Evolutionary conservation across 495 filamentous ascomycete species (phyloP).

Genomic region (Penicillium fimorum): DNA sequence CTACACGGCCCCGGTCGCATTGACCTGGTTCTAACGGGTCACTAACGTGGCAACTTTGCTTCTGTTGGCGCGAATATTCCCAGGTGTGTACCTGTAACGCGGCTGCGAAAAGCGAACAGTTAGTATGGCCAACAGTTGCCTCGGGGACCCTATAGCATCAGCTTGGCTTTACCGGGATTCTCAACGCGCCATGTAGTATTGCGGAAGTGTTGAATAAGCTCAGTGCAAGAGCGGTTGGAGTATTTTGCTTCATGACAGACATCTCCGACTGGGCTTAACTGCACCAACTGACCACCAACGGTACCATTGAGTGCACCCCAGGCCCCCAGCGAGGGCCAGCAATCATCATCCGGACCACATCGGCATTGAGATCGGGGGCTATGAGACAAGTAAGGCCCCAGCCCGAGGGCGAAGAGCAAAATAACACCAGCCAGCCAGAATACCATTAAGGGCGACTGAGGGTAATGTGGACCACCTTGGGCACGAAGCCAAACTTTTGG

Average conservation of each 20-base stretch:
- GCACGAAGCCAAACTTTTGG: too few species aligned
- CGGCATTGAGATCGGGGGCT: not conserved
- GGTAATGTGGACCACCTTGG: too few species aligned
- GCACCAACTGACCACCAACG: not conserved
- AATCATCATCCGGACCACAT: not conserved
- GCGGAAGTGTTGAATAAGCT: not conserved
- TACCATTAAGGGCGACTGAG: too few species aligned
- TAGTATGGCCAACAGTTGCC: not conserved
- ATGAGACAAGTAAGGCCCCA: too few species aligned
- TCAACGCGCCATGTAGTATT: not conserved
- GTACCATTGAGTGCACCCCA: not conserved
- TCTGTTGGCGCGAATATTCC: not conserved
- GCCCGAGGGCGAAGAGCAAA: too few species aligned
- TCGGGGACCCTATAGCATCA: not conserved
- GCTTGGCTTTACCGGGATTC: not conserved
- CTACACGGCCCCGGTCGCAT: conserved; percentile 19
- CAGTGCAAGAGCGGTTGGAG: not conserved
- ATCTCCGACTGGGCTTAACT: not conserved
- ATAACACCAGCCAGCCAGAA: too few species aligned
- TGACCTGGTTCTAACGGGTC: not conserved
- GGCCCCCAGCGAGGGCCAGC: not conserved
- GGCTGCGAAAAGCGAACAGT: not conserved
- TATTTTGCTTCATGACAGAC: not conserved
- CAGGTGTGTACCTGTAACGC: not conserved
- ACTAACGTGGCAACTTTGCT: not conserved